Conservation (phyloP, 345 rosid species). For the Moringa oleifera region DNA sequence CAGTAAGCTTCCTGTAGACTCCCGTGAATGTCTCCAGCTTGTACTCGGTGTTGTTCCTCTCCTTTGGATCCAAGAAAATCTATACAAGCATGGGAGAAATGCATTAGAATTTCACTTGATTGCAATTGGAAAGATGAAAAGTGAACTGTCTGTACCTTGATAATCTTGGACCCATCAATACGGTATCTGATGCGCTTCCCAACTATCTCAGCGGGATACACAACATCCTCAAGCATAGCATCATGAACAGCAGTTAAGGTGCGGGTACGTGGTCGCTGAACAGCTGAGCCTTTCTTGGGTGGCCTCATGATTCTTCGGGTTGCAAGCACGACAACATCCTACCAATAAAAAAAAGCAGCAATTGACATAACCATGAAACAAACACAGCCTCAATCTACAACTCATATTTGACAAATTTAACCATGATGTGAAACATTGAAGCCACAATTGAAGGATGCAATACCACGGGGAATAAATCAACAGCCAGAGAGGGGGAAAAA, state of each 20-base stretch:
- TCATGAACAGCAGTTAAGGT: slow-evolving; percentile 82
- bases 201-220: slow-evolving; percentile 87
- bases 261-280: slow-evolving; percentile 71
- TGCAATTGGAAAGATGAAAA: not conserved
- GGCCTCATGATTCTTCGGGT: slow-evolving; percentile 78
- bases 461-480: no score
- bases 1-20: slow-evolving; percentile 83
- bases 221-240: slow-evolving; percentile 78
- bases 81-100: slow-evolving; percentile 11
- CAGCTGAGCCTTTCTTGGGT: slow-evolving; percentile 95
- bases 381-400: no score
- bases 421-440: no score
- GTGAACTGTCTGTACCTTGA: slow-evolving; percentile 35
- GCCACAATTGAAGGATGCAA: no score
- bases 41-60: slow-evolving; percentile 72
- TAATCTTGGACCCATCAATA: slow-evolving; percentile 72
- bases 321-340: slow-evolving; percentile 75
- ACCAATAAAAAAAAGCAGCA: not conserved
- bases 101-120: not conserved
- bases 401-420: no score
- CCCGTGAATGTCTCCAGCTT: slow-evolving; percentile 69
- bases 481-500: no score
- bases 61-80: slow-evolving; percentile 80
- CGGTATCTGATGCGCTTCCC: slow-evolving; percentile 75
- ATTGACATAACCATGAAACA: not conserved